These are phyloP conservation scores for Leonotis leonurus DNA, from an alignment of 257 asterid species.

Conservation along the genomic window DNA sequence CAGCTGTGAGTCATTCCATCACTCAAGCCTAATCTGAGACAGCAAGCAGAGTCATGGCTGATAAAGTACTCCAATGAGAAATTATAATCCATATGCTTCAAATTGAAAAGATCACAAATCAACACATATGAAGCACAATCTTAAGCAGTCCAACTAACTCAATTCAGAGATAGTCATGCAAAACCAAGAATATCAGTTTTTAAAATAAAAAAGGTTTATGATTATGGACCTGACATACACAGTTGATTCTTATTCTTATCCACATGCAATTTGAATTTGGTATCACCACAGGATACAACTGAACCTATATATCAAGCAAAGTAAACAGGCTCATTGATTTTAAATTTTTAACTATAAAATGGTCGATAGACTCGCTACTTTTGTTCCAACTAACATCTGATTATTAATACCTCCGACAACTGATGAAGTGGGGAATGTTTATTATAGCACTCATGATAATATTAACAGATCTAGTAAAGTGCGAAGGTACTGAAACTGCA, in stretches of 20 bases:
- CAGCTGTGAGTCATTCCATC: background rate
- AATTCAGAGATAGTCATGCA: background rate
- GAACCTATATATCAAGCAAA: background rate
- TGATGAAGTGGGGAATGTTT: background rate
- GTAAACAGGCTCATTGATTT: background rate
- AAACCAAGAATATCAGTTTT: background rate
- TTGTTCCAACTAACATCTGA: background rate
- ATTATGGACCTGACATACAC: background rate
- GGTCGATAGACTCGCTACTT: background rate
- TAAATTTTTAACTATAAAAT: background rate
- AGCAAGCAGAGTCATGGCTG: slow-evolving; percentile 1
- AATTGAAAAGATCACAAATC: background rate
- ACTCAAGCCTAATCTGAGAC: background rate
- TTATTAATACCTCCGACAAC: slow-evolving; percentile 8
- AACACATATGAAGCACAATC: background rate
- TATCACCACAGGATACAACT: background rate
- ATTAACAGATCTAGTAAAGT: background rate
- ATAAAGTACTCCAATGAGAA: background rate
- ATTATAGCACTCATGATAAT: background rate
- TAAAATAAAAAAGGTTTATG: background rate
- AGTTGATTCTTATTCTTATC: background rate
- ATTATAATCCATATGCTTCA: background rate
- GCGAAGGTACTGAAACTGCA: slow-evolving; percentile 4
- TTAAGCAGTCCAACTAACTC: background rate
- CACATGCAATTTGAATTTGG: background rate